Conservation (phyloP, 129 eudicot genomes). For the Ambrosia trifida region DNA sequence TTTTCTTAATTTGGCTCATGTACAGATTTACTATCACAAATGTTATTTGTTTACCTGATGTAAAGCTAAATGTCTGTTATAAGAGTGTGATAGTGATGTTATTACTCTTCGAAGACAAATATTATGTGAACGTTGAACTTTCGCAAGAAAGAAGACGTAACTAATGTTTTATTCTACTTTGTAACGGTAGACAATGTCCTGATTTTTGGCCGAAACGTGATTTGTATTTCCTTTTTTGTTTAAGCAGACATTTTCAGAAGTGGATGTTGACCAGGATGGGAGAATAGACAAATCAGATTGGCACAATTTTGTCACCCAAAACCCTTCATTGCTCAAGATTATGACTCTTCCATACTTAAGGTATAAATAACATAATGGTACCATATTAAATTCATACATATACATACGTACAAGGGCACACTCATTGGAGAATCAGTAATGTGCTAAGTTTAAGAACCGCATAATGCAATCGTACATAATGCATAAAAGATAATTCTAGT, state of each 20-base stretch:
- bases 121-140: background rate
- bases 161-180: background rate
- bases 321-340: slow-evolving; percentile 88
- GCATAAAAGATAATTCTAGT: too few relatives aligned
- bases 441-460: too few relatives aligned
- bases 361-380: slow-evolving; percentile 30
- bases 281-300: slow-evolving; percentile 84
- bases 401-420: too few relatives aligned
- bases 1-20: background rate
- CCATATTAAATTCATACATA: background rate
- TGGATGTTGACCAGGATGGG: slow-evolving; percentile 81
- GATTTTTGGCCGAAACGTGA: background rate
- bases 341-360: slow-evolving; percentile 96
- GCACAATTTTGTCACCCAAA: slow-evolving; percentile 72
- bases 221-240: background rate
- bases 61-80: background rate
- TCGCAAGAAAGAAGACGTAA: background rate
- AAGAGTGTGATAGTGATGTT: background rate
- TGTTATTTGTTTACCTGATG: background rate
- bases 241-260: slow-evolving; percentile 80
- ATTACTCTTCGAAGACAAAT: background rate
- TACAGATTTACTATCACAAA: background rate
- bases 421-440: too few relatives aligned
- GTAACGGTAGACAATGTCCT: too few relatives aligned
- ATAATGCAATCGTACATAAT: too few relatives aligned